Conservation (phyloP, 441 rosid species). For the Euphorbia neoarborescens region DNA sequence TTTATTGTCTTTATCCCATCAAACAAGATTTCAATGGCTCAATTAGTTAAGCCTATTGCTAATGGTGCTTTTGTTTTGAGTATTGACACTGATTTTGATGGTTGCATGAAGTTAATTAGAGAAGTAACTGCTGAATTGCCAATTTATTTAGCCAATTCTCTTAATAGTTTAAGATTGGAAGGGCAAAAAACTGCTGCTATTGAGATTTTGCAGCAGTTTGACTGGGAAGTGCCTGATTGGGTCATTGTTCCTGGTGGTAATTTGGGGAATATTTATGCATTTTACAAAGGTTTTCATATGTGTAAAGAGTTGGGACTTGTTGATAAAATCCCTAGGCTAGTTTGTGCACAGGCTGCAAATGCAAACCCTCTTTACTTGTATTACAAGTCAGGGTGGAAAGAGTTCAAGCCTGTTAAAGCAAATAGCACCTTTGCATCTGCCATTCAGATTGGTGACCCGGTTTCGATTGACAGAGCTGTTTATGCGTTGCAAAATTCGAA, state of each 20-base stretch:
- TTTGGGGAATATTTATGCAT: slow-evolving; percentile 53
- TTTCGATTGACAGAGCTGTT: slow-evolving; percentile 56
- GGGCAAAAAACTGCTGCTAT: slow-evolving; percentile 64
- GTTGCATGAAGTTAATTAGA: slow-evolving; percentile 53
- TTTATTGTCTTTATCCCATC: slow-evolving; percentile 48
- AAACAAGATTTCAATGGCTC: slow-evolving; percentile 51
- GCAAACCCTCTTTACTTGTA: slow-evolving; percentile 50
- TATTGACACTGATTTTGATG: slow-evolving; percentile 56
- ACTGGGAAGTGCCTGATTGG: slow-evolving; percentile 67
- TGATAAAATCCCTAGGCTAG: slow-evolving; percentile 50
- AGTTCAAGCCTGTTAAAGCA: slow-evolving; percentile 45
- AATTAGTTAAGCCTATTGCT: slow-evolving; percentile 54
- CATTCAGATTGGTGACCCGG: slow-evolving; percentile 62
- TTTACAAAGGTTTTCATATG: slow-evolving; percentile 57
- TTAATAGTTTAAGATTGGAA: slow-evolving; percentile 51
- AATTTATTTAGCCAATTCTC: slow-evolving; percentile 49
- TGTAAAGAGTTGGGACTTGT: slow-evolving; percentile 54
- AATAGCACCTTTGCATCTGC: slow-evolving; percentile 51
- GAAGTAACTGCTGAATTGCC: slow-evolving; percentile 57
- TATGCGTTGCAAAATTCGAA: slow-evolving; percentile 39
- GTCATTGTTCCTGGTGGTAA: slow-evolving; percentile 57
- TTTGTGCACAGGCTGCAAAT: slow-evolving; percentile 58
- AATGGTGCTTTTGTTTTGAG: slow-evolving; percentile 59
- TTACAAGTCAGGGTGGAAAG: slow-evolving; percentile 45
- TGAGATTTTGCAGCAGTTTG: slow-evolving; percentile 60